phyloP scores from a whole-genome alignment of 1,139 yeast species.

The Pichia sp. region DNA sequence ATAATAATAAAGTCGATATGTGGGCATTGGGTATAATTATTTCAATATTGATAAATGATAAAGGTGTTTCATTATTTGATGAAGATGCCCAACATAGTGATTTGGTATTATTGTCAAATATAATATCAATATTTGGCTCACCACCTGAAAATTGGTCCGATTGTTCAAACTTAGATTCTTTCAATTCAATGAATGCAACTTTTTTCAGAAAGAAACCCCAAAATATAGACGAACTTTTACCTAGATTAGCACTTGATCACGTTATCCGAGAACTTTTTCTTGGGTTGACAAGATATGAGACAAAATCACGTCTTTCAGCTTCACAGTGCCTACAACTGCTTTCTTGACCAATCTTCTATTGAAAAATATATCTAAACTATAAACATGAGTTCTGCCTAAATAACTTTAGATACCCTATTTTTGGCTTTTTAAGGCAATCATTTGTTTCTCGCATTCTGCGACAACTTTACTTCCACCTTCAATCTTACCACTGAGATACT shows the following conservation, averaged over 20 bases:
- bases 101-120: constrained; percentile 53
- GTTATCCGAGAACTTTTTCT: constrained; percentile 25
- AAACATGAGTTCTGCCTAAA: neutral
- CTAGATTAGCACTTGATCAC: constrained; percentile 20
- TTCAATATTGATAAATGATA: constrained; percentile 48
- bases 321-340: neutral
- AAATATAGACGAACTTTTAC: constrained; percentile 29
- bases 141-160: constrained; percentile 53
- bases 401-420: too few species aligned
- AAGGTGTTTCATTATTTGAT: constrained; percentile 39
- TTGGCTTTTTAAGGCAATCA: constrained; percentile 11
- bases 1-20: constrained; percentile 59
- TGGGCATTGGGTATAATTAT: constrained; percentile 75
- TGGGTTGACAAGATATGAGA: constrained; percentile 36
- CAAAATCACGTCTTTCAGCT: constrained; percentile 32
- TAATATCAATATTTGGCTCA: constrained; percentile 61
- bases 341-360: neutral
- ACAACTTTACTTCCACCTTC: constrained; percentile 43
- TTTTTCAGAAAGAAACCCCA: constrained; percentile 31
- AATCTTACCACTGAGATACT: constrained; percentile 60
- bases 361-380: neutral
- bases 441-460: constrained; percentile 20
- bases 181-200: constrained; percentile 30
- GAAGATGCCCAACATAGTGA: constrained; percentile 45
- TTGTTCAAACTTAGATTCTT: constrained; percentile 34